Conservation (phyloP, 2,329 filamentous ascomycete genomes). For the Colletotrichum costaricense region DNA sequence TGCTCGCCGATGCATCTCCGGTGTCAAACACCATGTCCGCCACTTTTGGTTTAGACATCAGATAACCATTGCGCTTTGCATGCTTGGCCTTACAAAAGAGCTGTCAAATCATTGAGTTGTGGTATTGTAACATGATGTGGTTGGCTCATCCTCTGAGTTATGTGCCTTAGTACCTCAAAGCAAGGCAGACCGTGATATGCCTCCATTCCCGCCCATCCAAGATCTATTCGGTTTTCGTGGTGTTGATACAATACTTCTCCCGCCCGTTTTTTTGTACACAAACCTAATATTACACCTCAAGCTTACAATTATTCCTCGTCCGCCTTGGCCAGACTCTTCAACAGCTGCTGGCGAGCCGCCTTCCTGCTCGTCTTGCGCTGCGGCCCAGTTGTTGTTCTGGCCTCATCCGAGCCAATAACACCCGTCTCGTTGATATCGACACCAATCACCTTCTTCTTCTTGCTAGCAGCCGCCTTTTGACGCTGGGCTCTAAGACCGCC, state of each 20-base stretch:
- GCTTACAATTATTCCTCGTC: slow-evolving; percentile 39
- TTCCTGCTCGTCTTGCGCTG: slow-evolving; percentile 55
- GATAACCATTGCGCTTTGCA: neutral
- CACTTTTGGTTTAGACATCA: neutral
- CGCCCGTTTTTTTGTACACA: slow-evolving; percentile 22
- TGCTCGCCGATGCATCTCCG: slow-evolving; percentile 20
- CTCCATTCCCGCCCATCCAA: neutral
- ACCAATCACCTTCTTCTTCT: slow-evolving; percentile 54
- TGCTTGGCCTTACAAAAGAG: neutral
- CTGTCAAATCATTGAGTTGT: slow-evolving; percentile 13
- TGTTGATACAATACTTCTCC: slow-evolving; percentile 27
- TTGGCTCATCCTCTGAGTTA: neutral
- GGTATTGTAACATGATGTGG: slow-evolving; percentile 18
- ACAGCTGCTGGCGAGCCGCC: slow-evolving; percentile 49
- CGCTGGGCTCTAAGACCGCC: slow-evolving; percentile 55
- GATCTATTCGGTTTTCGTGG: neutral
- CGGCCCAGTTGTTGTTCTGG: slow-evolving; percentile 44
- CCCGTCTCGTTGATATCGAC: slow-evolving; percentile 48
- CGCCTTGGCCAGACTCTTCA: slow-evolving; percentile 52
- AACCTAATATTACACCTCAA: slow-evolving; percentile 10
- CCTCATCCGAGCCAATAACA: slow-evolving; percentile 39
- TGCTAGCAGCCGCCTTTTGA: slow-evolving; percentile 38
- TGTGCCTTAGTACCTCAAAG: neutral
- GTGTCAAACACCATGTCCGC: neutral
- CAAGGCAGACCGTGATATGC: slow-evolving; percentile 6